A percentile compares a stretch with the other conserved stretches of the same genome.
These are phyloP conservation scores for Aspergillus sp. DNA, from an alignment of 2,329 filamentous ascomycete genomes.

Conservation along the genomic window DNA sequence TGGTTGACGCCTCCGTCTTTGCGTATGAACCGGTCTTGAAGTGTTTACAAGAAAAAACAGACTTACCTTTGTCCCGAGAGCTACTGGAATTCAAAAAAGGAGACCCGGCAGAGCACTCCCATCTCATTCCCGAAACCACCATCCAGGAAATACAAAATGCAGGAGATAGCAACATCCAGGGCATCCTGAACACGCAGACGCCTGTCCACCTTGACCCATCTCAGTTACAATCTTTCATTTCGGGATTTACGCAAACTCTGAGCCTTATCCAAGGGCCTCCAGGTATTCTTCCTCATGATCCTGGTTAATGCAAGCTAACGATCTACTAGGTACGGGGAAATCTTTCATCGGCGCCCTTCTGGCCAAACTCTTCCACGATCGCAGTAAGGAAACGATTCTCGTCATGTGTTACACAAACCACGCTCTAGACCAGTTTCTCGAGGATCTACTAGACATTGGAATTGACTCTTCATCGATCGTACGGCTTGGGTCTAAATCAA, in stretches of 20 bases:
- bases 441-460: constrained; percentile 58
- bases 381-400: constrained; percentile 51
- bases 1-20: constrained; percentile 63
- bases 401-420: constrained; percentile 67
- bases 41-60: constrained; percentile 51
- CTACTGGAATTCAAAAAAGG: constrained; percentile 40
- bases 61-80: constrained; percentile 53
- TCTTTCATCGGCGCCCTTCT: constrained; percentile 66
- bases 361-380: constrained; percentile 51
- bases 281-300: constrained; percentile 39
- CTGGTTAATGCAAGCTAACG: neutral
- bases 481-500: constrained; percentile 60
- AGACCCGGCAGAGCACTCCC: constrained; percentile 4
- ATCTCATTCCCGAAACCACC: constrained; percentile 7
- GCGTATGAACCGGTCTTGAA: constrained; percentile 64
- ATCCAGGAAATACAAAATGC: constrained; percentile 11
- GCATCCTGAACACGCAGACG: constrained; percentile 23
- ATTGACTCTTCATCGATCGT: constrained; percentile 50
- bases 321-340: constrained; percentile 61
- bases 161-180: constrained; percentile 23
- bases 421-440: constrained; percentile 61
- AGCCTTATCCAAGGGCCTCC: constrained; percentile 69
- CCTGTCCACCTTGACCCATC: constrained; percentile 45
- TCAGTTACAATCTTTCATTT: constrained; percentile 54
- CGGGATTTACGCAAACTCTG: constrained; percentile 50